Evolutionary conservation across 139 green algal species (phyloP), one percentile per base, ranked within the genome.

Genomic region (Auxenochlorella pyrenoidosa): DNA sequence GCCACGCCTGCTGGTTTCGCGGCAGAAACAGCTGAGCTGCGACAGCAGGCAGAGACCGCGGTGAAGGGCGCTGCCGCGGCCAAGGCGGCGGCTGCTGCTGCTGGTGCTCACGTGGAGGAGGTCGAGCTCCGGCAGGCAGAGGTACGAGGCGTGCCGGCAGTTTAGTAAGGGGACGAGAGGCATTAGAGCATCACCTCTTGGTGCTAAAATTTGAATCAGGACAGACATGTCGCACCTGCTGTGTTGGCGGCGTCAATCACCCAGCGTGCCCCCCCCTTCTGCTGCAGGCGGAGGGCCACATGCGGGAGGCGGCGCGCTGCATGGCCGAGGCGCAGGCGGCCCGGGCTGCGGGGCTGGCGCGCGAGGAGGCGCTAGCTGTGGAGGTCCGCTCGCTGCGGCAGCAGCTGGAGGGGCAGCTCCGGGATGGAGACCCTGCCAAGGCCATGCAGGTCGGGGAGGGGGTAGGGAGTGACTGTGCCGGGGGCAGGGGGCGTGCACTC

Each of bases 1-100:
- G 83, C 83, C 83, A 87, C 83, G 2, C 83, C 83, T 24, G 38
- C 51, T 0, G 83, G 83, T 28, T 82, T 79, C 38, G 80, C 63
- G 19, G 41, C 63, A 40, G 60, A 85, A 40, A 32, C 28, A 34
- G 83, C 71, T 15, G 51, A 59, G 72, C 51, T 87, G 51, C 81
- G 63, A 30, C 81, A n/a, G 34, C 63, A 65, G 81, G 65, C 63
- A 21, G 51, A 83, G n/a, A 30, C 65, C 15, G 81, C 65, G 24
- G 4, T 21, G 26, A 44, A 41, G 34, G 80, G 77, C 38, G 71
- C 72, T 3, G 83, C 83, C 0, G 19, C 51, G 36, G 51, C 72
- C 10, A 34, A 28, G 28, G 54, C n/a, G 16, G 72, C 22, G n/a
- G 72, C 83, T 5, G 54, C 51, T 5, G 36, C 3, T 26, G 72